A percentile compares a stretch with the other conserved stretches of the same genome.
These are phyloP conservation scores for Vitis rotundifolia DNA, from an alignment of 164 flowering plant genomes.

Conservation along the genomic window DNA sequence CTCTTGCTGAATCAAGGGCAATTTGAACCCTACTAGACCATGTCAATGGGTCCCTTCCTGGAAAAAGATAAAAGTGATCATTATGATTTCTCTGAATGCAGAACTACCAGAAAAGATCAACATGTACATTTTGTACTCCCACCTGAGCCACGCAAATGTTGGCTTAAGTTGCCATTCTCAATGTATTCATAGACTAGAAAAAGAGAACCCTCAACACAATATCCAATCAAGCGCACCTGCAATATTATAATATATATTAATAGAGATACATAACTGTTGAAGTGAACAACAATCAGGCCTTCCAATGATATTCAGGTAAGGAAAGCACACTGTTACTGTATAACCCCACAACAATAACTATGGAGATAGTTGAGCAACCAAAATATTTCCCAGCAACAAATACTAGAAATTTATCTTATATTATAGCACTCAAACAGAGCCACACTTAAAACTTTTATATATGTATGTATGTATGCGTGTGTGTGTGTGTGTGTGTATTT, in stretches of 20 bases:
- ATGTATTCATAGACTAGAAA: slow-evolving; percentile 85
- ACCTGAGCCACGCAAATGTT: slow-evolving; percentile 85
- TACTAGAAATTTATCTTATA: no score
- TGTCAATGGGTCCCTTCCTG: slow-evolving; percentile 68
- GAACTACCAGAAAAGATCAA: background rate
- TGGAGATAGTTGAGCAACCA: background rate
- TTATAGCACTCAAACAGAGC: no score
- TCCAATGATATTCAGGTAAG: background rate
- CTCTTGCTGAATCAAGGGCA: slow-evolving; percentile 97
- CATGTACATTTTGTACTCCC: background rate
- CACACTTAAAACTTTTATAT: no score
- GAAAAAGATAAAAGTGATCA: slow-evolving; percentile 10
- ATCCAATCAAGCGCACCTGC: slow-evolving; percentile 95
- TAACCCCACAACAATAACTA: background rate
- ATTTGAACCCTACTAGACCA: slow-evolving; percentile 89
- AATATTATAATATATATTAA: slow-evolving; percentile 1
- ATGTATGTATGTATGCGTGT: no score
- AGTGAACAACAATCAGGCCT: background rate
- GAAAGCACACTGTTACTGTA: background rate
- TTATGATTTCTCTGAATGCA: background rate
- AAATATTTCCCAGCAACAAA: background rate
- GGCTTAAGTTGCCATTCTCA: slow-evolving; percentile 87
- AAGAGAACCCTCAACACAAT: slow-evolving; percentile 73
- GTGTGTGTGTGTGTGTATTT: no score
- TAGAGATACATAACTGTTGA: background rate